Evolutionary conservation across 306 rosid genomes (phyloP).

Genomic region (Cercis canadensis): DNA sequence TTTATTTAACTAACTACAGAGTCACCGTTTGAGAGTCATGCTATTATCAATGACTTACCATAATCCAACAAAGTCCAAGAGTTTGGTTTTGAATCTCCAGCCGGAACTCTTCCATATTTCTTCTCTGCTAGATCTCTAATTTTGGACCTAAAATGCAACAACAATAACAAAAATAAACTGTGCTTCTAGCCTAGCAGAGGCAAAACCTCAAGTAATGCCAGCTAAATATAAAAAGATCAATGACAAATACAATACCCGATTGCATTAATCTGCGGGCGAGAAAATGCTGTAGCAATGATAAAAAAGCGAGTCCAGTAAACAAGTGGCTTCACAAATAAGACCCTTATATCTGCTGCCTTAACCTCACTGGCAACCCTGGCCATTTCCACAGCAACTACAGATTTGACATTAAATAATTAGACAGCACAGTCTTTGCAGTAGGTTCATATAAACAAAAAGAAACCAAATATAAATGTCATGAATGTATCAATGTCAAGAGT

Average conservation of each 20-base stretch:
- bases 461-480: slow-evolving; percentile 18
- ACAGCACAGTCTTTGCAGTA: not conserved
- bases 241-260: slow-evolving; percentile 59
- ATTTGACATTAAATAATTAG: slow-evolving; percentile 36
- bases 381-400: slow-evolving; percentile 86
- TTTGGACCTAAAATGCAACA: slow-evolving; percentile 64
- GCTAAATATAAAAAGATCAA: slow-evolving; percentile 31
- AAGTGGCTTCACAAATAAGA: slow-evolving; percentile 95
- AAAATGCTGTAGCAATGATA: slow-evolving; percentile 88
- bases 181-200: slow-evolving; percentile 27
- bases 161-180: slow-evolving; percentile 8
- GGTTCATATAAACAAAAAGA: slow-evolving; percentile 15
- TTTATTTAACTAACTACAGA: not conserved
- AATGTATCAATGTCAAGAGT: not conserved
- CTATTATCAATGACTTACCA: slow-evolving; percentile 54
- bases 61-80: slow-evolving; percentile 95
- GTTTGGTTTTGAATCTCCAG: slow-evolving; percentile 86
- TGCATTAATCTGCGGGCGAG: slow-evolving; percentile 94
- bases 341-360: slow-evolving; percentile 90
- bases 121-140: slow-evolving; percentile 89
- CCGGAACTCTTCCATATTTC: slow-evolving; percentile 78
- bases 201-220: slow-evolving; percentile 16
- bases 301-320: slow-evolving; percentile 97
- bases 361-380: slow-evolving; percentile 92
- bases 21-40: not conserved